A percentile compares a stretch with the other conserved stretches of the same genome.
Conservation (phyloP, 495 filamentous ascomycete genomes). For the Aspergillus bertholletiae region DNA sequence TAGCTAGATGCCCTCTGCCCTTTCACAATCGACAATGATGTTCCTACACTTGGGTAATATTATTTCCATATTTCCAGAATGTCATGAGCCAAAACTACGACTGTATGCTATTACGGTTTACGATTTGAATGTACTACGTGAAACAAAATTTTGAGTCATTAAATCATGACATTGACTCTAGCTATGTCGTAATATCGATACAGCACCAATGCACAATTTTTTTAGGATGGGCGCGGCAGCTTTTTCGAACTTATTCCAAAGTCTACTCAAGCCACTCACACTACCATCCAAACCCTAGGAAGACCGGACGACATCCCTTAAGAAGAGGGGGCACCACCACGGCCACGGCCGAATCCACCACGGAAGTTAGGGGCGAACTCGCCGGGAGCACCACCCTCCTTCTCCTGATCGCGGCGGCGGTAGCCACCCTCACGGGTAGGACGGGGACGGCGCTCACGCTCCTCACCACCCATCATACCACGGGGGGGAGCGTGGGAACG, state of each 20-base stretch:
- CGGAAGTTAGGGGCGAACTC: slow-evolving; percentile 96
- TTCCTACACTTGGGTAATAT: too few relatives aligned
- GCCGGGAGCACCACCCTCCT: slow-evolving; percentile 93
- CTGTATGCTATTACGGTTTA: neutral
- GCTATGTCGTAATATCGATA: slow-evolving; percentile 27
- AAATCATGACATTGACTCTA: slow-evolving; percentile 33
- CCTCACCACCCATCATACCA: slow-evolving; percentile 96
- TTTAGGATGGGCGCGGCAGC: slow-evolving; percentile 27
- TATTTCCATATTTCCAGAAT: too few relatives aligned
- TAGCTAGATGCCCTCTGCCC: neutral
- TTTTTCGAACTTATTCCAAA: slow-evolving; percentile 23
- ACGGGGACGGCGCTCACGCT: slow-evolving; percentile 75
- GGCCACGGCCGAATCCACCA: slow-evolving; percentile 91
- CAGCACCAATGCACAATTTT: slow-evolving; percentile 23
- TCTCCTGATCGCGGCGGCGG: slow-evolving; percentile 81
- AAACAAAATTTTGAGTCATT: slow-evolving; percentile 18
- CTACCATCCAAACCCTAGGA: slow-evolving; percentile 28
- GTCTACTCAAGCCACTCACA: slow-evolving; percentile 32
- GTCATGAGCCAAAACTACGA: too few relatives aligned
- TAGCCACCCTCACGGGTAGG: slow-evolving; percentile 91
- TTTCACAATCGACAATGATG: neutral
- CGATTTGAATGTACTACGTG: neutral
- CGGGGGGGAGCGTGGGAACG: slow-evolving; percentile 96
- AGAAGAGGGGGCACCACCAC: slow-evolving; percentile 72
- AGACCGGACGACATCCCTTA: slow-evolving; percentile 37